Evolutionary conservation across 2,329 filamentous ascomycete species (phyloP), one percentile per base, ranked within the genome.

Genomic region (Hypomyces rosellus): DNA sequence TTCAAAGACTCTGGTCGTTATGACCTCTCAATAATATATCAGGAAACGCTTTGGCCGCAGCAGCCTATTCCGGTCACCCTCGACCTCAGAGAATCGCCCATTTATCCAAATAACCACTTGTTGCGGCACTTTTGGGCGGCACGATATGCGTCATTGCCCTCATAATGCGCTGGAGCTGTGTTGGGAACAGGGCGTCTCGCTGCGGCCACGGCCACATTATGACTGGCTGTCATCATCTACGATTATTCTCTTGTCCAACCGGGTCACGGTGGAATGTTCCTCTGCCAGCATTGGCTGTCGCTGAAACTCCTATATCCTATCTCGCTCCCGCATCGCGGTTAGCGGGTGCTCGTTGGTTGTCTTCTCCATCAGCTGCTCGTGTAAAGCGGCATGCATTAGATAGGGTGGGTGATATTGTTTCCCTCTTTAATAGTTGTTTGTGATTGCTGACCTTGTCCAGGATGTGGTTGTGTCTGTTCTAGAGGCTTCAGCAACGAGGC

Each of bases 401-500:
- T 46, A 60, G 67, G 46, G 66, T 69, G 38, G 38, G 37, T 51
- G 45, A 33, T 45, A 38, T 12, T 20, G 43, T 12, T 8, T 34
- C 5, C 8, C n/a, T 44, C 16, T 13, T 30, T 34, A 15, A 18
- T 25, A 15, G 30, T 25, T 18, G 37, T 6, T 13, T 20, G 34
- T 50, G 46, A 46, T 37, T 11, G 22, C 18, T 30, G 20, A 40
- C 6, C 7, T 18, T 34, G 8, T 30, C 12, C 57, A 90, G 85
- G 89, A 96, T 63, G 86, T 96, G 61, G 85, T 95, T 60, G 77
- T 95, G 33, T 91, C 89, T 14, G 81, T 97, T 3, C 75, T 99
- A 33, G 89, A 88, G 61, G 89, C 91, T 15, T 89, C 90, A 11
- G 88, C 91, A 5, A 96, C 92, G 0, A 95, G 91, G 69, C 84